phyloP scores from a whole-genome alignment of 768 basidiomycete genomes.

The Boletus reticulatus region DNA sequence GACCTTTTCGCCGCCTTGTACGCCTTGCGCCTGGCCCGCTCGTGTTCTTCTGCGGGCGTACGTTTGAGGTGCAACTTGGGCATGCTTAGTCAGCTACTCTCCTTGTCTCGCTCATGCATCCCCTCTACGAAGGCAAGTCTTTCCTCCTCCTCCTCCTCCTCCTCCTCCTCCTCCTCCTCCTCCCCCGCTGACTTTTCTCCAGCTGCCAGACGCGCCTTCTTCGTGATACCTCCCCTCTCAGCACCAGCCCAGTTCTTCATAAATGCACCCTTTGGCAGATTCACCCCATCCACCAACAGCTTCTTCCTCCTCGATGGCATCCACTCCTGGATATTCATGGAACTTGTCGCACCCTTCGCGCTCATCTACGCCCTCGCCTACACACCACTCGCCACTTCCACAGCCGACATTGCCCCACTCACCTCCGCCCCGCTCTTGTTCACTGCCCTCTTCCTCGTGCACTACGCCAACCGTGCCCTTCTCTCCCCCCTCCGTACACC shows the following conservation, averaged over 20 bases:
- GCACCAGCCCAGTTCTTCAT: slow-evolving; percentile 46
- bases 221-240: slow-evolving; percentile 36
- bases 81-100: slow-evolving; percentile 29
- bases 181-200: neutral
- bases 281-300: slow-evolving; percentile 47
- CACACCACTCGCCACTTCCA: slow-evolving; percentile 45
- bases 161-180: no score
- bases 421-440: slow-evolving; percentile 49
- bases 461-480: slow-evolving; percentile 83
- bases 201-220: slow-evolving; percentile 46
- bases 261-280: slow-evolving; percentile 82
- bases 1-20: slow-evolving; percentile 38
- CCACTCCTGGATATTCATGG: slow-evolving; percentile 77
- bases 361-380: slow-evolving; percentile 51
- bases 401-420: slow-evolving; percentile 28
- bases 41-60: slow-evolving; percentile 58
- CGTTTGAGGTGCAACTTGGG: slow-evolving; percentile 55
- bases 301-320: slow-evolving; percentile 58
- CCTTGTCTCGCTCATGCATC: slow-evolving; percentile 11
- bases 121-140: slow-evolving; percentile 25
- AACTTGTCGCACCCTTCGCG: slow-evolving; percentile 56
- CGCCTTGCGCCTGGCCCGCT: slow-evolving; percentile 38
- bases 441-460: slow-evolving; percentile 57
- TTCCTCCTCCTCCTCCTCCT: no score
- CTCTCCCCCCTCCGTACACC: slow-evolving; percentile 81